phyloP scores from a whole-genome alignment of 352 stramenopile species.

The Globisporangium heterothallicum region DNA sequence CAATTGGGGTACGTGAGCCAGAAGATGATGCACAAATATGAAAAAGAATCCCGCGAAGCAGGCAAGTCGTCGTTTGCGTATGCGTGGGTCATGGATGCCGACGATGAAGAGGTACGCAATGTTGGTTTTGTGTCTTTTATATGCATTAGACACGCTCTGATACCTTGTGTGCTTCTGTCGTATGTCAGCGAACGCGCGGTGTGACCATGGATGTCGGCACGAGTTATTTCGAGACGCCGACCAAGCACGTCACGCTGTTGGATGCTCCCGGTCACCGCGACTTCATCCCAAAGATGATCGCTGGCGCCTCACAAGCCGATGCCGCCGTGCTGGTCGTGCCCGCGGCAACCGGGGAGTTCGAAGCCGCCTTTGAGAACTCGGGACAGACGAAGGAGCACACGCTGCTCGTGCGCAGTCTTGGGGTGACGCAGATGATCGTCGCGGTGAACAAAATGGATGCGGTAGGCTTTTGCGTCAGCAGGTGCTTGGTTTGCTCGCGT shows the following conservation, averaged over 20 bases:
- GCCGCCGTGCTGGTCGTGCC: conserved; percentile 94
- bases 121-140: neutral
- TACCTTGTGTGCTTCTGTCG: too few species aligned
- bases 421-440: conserved; percentile 94
- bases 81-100: conserved; percentile 93
- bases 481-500: neutral
- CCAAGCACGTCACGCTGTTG: conserved; percentile 92
- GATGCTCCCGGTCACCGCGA: conserved; percentile 96
- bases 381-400: conserved; percentile 98
- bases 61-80: conserved; percentile 95
- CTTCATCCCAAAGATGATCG: conserved; percentile 98
- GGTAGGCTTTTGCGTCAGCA: conserved; percentile 18
- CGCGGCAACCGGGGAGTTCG: conserved; percentile 92
- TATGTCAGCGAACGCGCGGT: conserved; percentile 92
- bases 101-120: conserved; percentile 60
- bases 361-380: conserved; percentile 91
- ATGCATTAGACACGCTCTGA: conserved; percentile 9
- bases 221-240: conserved; percentile 87
- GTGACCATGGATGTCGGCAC: conserved; percentile 98
- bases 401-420: conserved; percentile 89
- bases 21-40: conserved; percentile 88
- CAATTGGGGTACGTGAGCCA: conserved; percentile 86
- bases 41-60: conserved; percentile 85
- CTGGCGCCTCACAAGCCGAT: conserved; percentile 89
- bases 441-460: conserved; percentile 98